These are phyloP conservation scores for Fragaria ananassa DNA, from an alignment of 306 rosid genomes.

Conservation along the genomic window DNA sequence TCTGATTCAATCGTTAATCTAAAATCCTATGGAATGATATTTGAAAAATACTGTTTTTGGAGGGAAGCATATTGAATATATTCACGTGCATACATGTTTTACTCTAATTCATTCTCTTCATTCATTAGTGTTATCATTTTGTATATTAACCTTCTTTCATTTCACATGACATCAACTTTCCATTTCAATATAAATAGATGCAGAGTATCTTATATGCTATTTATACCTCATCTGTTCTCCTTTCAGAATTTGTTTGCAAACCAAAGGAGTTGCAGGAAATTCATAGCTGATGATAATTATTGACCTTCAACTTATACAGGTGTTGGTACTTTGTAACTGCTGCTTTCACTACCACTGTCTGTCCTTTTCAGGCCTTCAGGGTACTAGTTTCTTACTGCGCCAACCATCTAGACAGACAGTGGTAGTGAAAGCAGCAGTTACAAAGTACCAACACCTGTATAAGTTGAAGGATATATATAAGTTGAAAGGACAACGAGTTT, in stretches of 20 bases:
- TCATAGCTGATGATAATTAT: not conserved
- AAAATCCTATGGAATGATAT: not conserved
- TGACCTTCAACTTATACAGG: no score
- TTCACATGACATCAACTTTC: not conserved
- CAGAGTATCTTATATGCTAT: not conserved
- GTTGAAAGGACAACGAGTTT: no score
- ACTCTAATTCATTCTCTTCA: not conserved
- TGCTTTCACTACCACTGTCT: no score
- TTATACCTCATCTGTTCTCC: not conserved
- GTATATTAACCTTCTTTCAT: not conserved
- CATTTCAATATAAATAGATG: not conserved
- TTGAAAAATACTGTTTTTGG: not conserved
- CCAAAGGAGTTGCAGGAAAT: not conserved
- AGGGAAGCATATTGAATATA: not conserved
- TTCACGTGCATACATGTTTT: not conserved
- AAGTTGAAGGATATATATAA: no score
- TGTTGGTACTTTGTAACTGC: no score
- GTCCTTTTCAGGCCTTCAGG: no score
- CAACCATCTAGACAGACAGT: no score
- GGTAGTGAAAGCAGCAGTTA: no score
- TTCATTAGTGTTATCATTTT: not conserved
- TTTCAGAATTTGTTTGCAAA: not conserved
- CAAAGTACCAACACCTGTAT: no score
- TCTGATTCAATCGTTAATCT: not conserved
- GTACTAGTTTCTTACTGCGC: no score